These are phyloP conservation scores for Henckelia pumila DNA, from an alignment of 257 asterid genomes.

Conservation along the genomic window DNA sequence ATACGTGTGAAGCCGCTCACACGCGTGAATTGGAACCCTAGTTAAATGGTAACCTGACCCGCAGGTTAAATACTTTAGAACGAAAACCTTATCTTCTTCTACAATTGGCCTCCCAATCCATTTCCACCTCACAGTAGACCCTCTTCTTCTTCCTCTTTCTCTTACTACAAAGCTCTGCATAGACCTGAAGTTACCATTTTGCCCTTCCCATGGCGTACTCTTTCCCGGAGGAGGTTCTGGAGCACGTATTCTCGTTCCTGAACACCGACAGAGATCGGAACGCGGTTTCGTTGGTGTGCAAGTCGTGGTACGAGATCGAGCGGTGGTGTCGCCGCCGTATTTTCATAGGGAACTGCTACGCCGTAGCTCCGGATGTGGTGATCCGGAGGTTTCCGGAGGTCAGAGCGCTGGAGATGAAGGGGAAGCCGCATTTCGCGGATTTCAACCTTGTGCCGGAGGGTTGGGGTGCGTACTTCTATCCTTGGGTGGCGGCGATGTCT, in stretches of 20 bases:
- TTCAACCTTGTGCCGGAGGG: constrained; percentile 89
- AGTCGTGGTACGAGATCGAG: constrained; percentile 92
- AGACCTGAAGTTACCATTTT: constrained; percentile 34
- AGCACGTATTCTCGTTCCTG: constrained; percentile 75
- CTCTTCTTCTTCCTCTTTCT: constrained; percentile 16
- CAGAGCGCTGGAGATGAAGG: constrained; percentile 72
- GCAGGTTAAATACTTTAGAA: constrained; percentile 29
- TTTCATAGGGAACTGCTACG: constrained; percentile 82
- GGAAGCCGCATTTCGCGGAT: constrained; percentile 95
- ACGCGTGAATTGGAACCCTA: constrained; percentile 25
- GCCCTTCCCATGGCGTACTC: constrained; percentile 64
- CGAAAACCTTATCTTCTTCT: constrained; percentile 62
- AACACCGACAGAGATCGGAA: constrained; percentile 66
- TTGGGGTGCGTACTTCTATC: constrained; percentile 76
- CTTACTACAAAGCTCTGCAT: constrained; percentile 35
- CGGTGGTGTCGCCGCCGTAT: constrained; percentile 79
- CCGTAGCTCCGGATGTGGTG: constrained; percentile 66
- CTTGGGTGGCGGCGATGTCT: constrained; percentile 74
- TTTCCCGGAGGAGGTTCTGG: constrained; percentile 86
- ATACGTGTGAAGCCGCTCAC: constrained; percentile 31
- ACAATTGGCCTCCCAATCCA: constrained; percentile 37
- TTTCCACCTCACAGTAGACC: constrained; percentile 31
- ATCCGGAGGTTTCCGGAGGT: constrained; percentile 79
- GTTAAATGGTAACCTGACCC: constrained; percentile 47
- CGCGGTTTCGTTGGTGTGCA: constrained; percentile 81